A percentile compares a stretch with the other conserved stretches of the same genome.
These are phyloP conservation scores for Micractinium sp. DNA, from an alignment of 139 green algal species.

Conservation along the genomic window DNA sequence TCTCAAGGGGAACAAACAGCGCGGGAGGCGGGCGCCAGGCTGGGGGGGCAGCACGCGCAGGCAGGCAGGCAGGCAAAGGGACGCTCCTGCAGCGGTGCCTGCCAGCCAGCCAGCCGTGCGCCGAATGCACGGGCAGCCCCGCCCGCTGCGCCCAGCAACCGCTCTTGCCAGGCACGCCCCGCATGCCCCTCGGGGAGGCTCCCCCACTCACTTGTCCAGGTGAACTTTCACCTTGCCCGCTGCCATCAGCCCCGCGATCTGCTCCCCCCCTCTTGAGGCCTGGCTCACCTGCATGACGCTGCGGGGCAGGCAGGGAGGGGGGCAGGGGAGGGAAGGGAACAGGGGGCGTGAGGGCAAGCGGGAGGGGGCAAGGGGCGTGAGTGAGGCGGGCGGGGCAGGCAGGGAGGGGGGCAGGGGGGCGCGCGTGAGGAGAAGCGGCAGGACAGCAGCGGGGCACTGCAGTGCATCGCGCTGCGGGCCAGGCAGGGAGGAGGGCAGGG, in stretches of 20 bases:
- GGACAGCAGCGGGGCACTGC: no score
- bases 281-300: conserved; percentile 16
- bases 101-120: no score
- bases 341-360: neutral
- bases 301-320: neutral
- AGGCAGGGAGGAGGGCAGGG: neutral
- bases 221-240: conserved; percentile 23
- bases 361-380: neutral
- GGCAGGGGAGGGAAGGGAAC: no score
- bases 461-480: no score
- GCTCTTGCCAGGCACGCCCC: neutral
- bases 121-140: no score
- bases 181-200: neutral
- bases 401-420: neutral
- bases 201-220: neutral
- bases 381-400: neutral
- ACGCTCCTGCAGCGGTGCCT: no score
- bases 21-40: no score
- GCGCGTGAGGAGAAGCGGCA: neutral
- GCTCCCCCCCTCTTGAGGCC: neutral
- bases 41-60: no score
- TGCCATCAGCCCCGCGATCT: conserved; percentile 9
- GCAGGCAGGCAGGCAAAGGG: no score
- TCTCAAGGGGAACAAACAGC: no score
- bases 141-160: neutral